phyloP scores from a whole-genome alignment of 2,329 filamentous ascomycete species.

The Aureobasidium subglaciale region DNA sequence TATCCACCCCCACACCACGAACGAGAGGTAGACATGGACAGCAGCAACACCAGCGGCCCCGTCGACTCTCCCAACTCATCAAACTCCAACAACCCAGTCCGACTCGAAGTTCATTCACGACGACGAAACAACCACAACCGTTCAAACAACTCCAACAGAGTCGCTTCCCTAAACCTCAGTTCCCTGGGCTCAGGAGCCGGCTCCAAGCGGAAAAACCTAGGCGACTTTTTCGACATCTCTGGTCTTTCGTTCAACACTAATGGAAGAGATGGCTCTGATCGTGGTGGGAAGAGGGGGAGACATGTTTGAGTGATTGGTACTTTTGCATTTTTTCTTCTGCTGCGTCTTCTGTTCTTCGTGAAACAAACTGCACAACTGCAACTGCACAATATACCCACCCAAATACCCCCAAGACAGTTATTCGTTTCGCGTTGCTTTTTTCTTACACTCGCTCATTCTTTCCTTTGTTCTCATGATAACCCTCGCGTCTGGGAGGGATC shows the following conservation, averaged over 20 bases:
- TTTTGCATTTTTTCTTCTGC: background rate
- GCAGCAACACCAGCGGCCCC: conserved; percentile 21
- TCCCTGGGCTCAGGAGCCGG: conserved; percentile 58
- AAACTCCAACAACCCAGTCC: conserved; percentile 20
- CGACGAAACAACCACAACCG: conserved; percentile 21
- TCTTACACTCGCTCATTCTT: background rate
- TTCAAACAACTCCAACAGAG: conserved; percentile 30
- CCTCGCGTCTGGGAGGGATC: background rate
- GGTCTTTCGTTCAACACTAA: conserved; percentile 46
- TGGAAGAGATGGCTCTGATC: conserved; percentile 47
- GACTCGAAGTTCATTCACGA: conserved; percentile 19
- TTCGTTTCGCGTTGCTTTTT: background rate
- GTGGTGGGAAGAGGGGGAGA: conserved; percentile 30
- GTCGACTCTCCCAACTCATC: conserved; percentile 38
- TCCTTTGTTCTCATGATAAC: background rate
- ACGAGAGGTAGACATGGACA: conserved; percentile 45
- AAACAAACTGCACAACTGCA: background rate
- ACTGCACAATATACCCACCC: background rate
- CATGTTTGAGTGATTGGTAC: conserved; percentile 23
- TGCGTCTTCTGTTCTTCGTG: background rate
- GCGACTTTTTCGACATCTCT: conserved; percentile 67
- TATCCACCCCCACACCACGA: conserved; percentile 44
- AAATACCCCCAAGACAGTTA: conserved; percentile 4
- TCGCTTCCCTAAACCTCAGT: conserved; percentile 29
- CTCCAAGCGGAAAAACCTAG: conserved; percentile 64